Base-by-base conservation (phyloP, 768 basidiomycete species). In the Tylopilus sp. region DNA sequence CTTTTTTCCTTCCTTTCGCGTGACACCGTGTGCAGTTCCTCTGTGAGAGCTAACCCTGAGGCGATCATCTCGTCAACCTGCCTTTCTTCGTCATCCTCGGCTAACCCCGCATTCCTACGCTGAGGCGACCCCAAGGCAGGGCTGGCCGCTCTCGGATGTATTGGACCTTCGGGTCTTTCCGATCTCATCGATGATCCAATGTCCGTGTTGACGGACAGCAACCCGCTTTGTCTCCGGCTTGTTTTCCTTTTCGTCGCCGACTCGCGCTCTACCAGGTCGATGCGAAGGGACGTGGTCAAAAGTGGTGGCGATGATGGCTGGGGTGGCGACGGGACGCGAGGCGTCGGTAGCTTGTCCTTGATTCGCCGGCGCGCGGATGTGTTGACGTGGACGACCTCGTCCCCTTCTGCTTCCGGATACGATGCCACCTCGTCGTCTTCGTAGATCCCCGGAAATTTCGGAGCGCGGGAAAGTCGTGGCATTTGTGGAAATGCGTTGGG, bases 111-210 rank as follows among this genome's bases (percentile, higher is more conserved):
- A 50, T 77, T 75, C 56, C 77, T 69, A 40, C 81, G 75, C 20
- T 73, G 58, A 26, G 84, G 83, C 2, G 82, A 85, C 6, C 83
- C 86, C 57, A 84, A 81, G 1, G 83, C 83, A 3, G 86, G 86
- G 56, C 85, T 88, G 1, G 80, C 74, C 22, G 82, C 78, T 50
- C 85, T 76, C 9, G 77, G 81, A 17, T 74, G 73, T 21, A 76
- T 62, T 21, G 75, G 58, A 15, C 71, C 62, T 13, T 73, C 74
- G 0, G 20, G 47, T 42, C 51, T 57, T 48, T 52, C 63, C 44
- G 52, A 67, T 56, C 15, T 68, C 69, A 50, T 45, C 53, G 53
- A 69, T 55, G 31, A 53, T 25, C 66, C 65, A 49, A 67, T 46
- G 57, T 63, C 30, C 51, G 64, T 60, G 55, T 69, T 56, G 60